phyloP scores from a whole-genome alignment of 202 grass and related monocot genomes.

The Alloteropsis angusta region DNA sequence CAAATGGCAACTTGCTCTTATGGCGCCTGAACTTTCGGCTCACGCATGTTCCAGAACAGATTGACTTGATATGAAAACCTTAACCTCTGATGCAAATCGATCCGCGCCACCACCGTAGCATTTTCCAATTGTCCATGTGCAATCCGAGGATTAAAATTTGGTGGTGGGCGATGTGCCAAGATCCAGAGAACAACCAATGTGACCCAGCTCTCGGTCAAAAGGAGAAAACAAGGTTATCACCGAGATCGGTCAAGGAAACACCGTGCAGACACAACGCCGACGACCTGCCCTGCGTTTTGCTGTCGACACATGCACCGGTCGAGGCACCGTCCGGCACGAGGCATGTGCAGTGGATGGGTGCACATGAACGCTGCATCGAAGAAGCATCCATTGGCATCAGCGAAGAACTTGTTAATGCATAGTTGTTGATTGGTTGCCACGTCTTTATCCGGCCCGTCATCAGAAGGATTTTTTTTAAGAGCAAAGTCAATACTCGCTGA shows the following conservation, averaged over 20 bases:
- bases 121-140: not conserved
- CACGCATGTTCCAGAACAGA: not conserved
- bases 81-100: not conserved
- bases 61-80: slow-evolving; percentile 1
- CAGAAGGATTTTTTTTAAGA: too few species aligned
- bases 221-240: not conserved
- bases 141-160: not conserved
- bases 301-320: slow-evolving; percentile 37
- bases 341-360: slow-evolving; percentile 50
- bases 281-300: slow-evolving; percentile 1
- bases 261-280: slow-evolving; percentile 3
- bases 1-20: not conserved
- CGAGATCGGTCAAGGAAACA: slow-evolving; percentile 23
- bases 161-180: not conserved
- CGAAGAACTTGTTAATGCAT: too few species aligned
- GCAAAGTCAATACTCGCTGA: not conserved
- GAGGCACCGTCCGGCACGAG: slow-evolving; percentile 24
- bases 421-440: slow-evolving; percentile 1
- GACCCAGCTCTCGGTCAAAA: slow-evolving; percentile 16
- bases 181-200: slow-evolving; percentile 2
- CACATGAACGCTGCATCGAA: slow-evolving; percentile 38
- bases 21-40: not conserved
- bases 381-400: slow-evolving; percentile 19
- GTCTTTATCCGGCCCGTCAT: not conserved
- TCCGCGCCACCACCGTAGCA: not conserved